These are phyloP conservation scores for Syzygium aqueum DNA, from an alignment of 345 rosid genomes.

Conservation along the genomic window DNA sequence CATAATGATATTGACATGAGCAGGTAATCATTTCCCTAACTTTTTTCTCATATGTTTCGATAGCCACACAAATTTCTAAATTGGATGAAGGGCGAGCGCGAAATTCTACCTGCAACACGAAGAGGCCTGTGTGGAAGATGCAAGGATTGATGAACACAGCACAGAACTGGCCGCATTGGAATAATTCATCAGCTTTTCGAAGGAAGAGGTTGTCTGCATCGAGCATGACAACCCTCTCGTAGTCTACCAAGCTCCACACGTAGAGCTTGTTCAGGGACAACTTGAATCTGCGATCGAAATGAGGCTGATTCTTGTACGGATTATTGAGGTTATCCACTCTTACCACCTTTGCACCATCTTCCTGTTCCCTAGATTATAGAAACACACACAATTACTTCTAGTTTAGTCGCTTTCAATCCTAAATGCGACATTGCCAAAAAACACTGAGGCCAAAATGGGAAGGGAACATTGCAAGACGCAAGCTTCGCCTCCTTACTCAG, in stretches of 20 bases:
- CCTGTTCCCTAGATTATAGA: slow-evolving; percentile 44
- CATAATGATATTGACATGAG: background rate
- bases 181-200: slow-evolving; percentile 69
- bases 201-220: slow-evolving; percentile 92
- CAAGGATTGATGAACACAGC: slow-evolving; percentile 96
- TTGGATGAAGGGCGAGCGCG: background rate
- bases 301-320: slow-evolving; percentile 59
- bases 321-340: slow-evolving; percentile 83
- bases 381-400: background rate
- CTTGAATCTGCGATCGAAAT: slow-evolving; percentile 70
- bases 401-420: background rate
- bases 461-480: background rate
- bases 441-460: background rate
- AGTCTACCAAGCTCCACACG: slow-evolving; percentile 78
- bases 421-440: background rate
- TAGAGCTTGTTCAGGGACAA: slow-evolving; percentile 85
- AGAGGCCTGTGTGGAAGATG: slow-evolving; percentile 96
- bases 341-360: slow-evolving; percentile 79
- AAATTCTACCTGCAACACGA: slow-evolving; percentile 56
- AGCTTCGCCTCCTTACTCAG: background rate
- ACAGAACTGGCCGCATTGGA: slow-evolving; percentile 93
- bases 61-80: background rate
- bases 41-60: background rate
- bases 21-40: background rate
- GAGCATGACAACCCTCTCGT: slow-evolving; percentile 85